phyloP scores from a whole-genome alignment of 2,329 filamentous ascomycete species.

The Aspergillus fumigatiaffinis region DNA sequence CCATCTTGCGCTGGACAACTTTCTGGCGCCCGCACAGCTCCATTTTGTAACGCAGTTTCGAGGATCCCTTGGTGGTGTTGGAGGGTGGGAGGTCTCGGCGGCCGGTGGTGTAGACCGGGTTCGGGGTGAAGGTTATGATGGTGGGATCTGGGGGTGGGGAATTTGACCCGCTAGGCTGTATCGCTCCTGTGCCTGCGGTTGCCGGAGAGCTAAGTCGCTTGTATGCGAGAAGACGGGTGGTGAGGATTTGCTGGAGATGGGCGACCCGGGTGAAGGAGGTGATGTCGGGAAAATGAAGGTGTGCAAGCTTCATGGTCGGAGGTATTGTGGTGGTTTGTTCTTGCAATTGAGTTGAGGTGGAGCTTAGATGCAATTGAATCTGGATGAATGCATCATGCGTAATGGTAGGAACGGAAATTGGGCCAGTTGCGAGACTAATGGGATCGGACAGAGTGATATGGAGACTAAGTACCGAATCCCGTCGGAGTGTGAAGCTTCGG shows the following conservation, averaged over 20 bases:
- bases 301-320: conserved; percentile 50
- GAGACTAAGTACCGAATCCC: background rate
- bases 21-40: conserved; percentile 68
- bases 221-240: conserved; percentile 55
- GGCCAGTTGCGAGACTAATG: background rate
- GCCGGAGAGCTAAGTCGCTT: conserved; percentile 47
- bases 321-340: background rate
- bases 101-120: conserved; percentile 84
- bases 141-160: conserved; percentile 58
- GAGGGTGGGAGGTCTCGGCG: conserved; percentile 66
- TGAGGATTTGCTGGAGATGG: conserved; percentile 54
- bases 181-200: conserved; percentile 16
- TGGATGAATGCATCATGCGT: background rate
- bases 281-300: conserved; percentile 55
- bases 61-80: conserved; percentile 6
- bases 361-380: background rate
- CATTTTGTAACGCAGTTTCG: conserved; percentile 34
- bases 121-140: conserved; percentile 77
- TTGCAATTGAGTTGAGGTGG: background rate
- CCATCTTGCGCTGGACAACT: conserved; percentile 93
- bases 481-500: background rate
- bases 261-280: conserved; percentile 55
- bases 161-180: conserved; percentile 15
- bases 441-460: background rate
- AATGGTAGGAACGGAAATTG: background rate